Evolutionary conservation across 176 grass and related monocot species (phyloP).

Genomic region (Musa schizocarpa): DNA sequence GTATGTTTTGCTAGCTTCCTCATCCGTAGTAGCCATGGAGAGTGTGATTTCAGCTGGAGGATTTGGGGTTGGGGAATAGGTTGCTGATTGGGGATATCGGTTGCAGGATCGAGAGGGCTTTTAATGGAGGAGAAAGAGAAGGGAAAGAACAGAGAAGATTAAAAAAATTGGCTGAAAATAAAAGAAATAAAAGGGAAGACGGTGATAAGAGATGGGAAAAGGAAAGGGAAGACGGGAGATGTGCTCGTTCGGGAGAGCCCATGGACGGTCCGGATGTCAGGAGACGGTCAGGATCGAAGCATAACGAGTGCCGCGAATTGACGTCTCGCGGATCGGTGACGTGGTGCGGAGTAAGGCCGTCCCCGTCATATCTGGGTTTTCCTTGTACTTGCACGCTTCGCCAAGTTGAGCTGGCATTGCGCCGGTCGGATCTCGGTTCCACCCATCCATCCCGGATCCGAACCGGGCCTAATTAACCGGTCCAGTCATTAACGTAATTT

Average conservation of each 20-base stretch:
- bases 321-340: background rate
- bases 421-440: too few relatives aligned
- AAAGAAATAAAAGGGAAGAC: conserved; percentile 7
- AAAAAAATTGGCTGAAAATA: conserved; percentile 4
- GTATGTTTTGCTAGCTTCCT: background rate
- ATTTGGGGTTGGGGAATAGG: too few relatives aligned
- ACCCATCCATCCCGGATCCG: too few relatives aligned
- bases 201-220: background rate
- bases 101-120: background rate
- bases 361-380: too few relatives aligned
- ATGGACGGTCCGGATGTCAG: conserved; percentile 12
- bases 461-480: too few relatives aligned
- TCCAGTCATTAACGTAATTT: too few relatives aligned
- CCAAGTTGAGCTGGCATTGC: too few relatives aligned
- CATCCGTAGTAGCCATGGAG: background rate
- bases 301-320: conserved; percentile 9
- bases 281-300: conserved; percentile 29
- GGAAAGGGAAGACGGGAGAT: background rate
- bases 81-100: too few relatives aligned
- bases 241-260: background rate
- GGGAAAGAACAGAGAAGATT: background rate
- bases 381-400: too few relatives aligned
- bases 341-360: background rate
- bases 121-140: background rate
- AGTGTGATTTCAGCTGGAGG: too few relatives aligned